phyloP scores from a whole-genome alignment of 805 yeast genomes.

The Debaryomyces maramus region DNA sequence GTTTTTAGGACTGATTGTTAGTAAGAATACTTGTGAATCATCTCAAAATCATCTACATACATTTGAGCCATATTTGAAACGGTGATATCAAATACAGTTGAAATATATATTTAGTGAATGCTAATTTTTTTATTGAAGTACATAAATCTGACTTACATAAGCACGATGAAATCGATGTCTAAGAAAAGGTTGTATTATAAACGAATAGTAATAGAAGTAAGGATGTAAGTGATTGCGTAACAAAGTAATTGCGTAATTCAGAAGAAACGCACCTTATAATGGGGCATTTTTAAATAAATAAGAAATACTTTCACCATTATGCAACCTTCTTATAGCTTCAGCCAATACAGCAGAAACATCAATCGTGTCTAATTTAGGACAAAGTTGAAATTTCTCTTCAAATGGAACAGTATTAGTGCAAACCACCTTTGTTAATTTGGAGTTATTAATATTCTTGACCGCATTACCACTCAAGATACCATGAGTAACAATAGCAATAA shows the following conservation, averaged over 20 bases:
- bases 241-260: too few species aligned
- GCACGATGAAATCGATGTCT: too few species aligned
- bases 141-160: too few species aligned
- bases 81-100: too few species aligned
- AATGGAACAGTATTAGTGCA: slow-evolving; percentile 95
- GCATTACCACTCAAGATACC: slow-evolving; percentile 92
- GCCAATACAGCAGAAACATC: slow-evolving; percentile 88
- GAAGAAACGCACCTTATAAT: slow-evolving; percentile 16
- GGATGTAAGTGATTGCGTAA: too few species aligned
- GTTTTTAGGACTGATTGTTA: neutral
- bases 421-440: slow-evolving; percentile 69
- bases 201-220: too few species aligned
- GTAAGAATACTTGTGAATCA: neutral
- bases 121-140: too few species aligned
- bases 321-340: slow-evolving; percentile 90
- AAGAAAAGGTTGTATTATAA: too few species aligned
- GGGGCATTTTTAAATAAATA: slow-evolving; percentile 72
- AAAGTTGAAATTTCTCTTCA: slow-evolving; percentile 54
- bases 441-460: slow-evolving; percentile 63
- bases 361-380: slow-evolving; percentile 73
- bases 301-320: slow-evolving; percentile 93
- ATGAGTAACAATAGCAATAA: slow-evolving; percentile 92
- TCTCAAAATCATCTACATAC: neutral
- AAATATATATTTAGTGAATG: too few species aligned
- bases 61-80: neutral